These are phyloP conservation scores for Melanomma pulvis-pyrius DNA, from an alignment of 495 filamentous ascomycete genomes.

Conservation along the genomic window DNA sequence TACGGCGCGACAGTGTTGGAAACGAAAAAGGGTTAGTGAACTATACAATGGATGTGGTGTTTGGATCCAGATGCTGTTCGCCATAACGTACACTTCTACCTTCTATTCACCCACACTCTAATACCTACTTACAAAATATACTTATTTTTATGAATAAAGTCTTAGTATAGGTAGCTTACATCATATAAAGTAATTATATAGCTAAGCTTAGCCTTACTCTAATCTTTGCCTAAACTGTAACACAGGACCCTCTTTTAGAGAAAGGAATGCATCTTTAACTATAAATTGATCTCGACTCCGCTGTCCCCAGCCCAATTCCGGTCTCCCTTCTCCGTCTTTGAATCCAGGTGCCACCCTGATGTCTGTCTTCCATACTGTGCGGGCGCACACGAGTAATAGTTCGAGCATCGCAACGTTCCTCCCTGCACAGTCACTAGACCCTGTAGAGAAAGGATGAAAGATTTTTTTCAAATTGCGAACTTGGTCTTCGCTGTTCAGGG, in stretches of 20 bases:
- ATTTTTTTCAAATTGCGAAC: constrained; percentile 6
- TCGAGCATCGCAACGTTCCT: constrained; percentile 28
- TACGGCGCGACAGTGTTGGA: too few species aligned
- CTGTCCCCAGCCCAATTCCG: constrained; percentile 12
- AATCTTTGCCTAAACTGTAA: constrained; percentile 5
- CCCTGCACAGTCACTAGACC: constrained; percentile 27
- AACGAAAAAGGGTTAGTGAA: too few species aligned
- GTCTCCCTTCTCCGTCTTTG: constrained; percentile 35
- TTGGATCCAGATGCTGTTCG: too few species aligned
- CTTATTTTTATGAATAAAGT: too few species aligned
- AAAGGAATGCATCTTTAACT: constrained; percentile 6
- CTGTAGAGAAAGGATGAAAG: constrained; percentile 34
- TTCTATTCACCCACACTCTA: too few species aligned
- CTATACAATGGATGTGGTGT: too few species aligned
- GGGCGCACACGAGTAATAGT: constrained; percentile 16
- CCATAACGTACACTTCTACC: too few species aligned
- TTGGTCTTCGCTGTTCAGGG: not conserved
- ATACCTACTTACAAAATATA: too few species aligned
- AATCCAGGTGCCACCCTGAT: constrained; percentile 8
- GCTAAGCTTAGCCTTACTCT: too few species aligned
- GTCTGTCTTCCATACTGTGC: constrained; percentile 22
- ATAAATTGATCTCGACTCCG: not conserved
- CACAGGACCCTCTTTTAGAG: constrained; percentile 2
- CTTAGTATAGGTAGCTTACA: too few species aligned
- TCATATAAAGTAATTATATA: too few species aligned